Conservation (phyloP, 2,329 filamentous ascomycete species). For the Simplicillium sp. region DNA sequence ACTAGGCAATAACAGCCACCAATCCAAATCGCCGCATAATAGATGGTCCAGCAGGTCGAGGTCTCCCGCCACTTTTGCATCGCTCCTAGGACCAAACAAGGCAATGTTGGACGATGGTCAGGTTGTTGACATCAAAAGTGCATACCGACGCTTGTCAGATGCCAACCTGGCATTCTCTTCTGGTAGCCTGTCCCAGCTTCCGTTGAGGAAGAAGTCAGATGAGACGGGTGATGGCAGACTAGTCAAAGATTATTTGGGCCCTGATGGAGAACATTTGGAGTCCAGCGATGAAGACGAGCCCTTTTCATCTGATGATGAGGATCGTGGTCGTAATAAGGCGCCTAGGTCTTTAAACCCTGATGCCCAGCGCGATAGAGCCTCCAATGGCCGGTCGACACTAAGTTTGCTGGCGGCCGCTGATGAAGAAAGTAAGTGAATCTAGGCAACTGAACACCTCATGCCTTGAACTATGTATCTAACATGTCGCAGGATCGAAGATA, state of each 20-base stretch:
- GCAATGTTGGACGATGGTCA: slow-evolving; percentile 51
- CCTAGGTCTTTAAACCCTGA: slow-evolving; percentile 35
- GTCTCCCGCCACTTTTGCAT: slow-evolving; percentile 20
- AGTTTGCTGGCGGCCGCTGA: slow-evolving; percentile 67
- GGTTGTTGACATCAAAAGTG: slow-evolving; percentile 56
- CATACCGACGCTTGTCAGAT: slow-evolving; percentile 64
- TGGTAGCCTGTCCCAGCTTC: slow-evolving; percentile 52
- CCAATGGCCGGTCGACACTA: slow-evolving; percentile 33
- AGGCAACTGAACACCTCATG: not conserved
- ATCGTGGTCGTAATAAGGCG: slow-evolving; percentile 49
- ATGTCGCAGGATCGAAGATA: slow-evolving; percentile 38
- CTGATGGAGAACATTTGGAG: slow-evolving; percentile 57
- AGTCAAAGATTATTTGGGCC: slow-evolving; percentile 56
- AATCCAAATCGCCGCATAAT: slow-evolving; percentile 45
- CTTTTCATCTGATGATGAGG: slow-evolving; percentile 57
- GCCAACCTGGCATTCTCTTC: slow-evolving; percentile 56
- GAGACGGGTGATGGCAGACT: slow-evolving; percentile 44
- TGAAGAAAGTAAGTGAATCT: slow-evolving; percentile 58
- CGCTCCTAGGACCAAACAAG: slow-evolving; percentile 19
- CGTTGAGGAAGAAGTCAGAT: slow-evolving; percentile 41
- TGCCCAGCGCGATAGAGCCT: slow-evolving; percentile 22
- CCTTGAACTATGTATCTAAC: not conserved
- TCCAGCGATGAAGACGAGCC: slow-evolving; percentile 64
- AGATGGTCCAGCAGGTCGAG: slow-evolving; percentile 31
- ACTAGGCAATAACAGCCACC: slow-evolving; percentile 22